Conservation (phyloP, 495 filamentous ascomycete species). For the Penicillium egyptiacum region DNA sequence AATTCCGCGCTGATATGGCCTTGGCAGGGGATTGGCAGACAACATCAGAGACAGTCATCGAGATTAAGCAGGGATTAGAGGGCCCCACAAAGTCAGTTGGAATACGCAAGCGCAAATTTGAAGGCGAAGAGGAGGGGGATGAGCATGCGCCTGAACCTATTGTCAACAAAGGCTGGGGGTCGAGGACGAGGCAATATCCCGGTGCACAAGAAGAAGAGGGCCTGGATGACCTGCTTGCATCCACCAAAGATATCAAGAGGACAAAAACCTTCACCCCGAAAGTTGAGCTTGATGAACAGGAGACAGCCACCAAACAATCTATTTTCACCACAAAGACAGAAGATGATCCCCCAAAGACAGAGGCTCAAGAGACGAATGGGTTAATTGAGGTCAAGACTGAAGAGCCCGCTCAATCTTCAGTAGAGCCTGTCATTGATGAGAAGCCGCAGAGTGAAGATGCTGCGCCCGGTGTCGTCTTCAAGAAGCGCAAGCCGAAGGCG, state of each 20-base stretch:
- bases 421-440: conserved; percentile 9
- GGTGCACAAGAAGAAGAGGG: conserved; percentile 57
- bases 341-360: conserved; percentile 5
- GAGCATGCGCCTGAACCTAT: conserved; percentile 63
- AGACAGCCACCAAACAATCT: conserved; percentile 4
- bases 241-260: conserved; percentile 51
- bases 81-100: conserved; percentile 43
- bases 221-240: conserved; percentile 66
- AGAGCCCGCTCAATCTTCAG: conserved; percentile 20
- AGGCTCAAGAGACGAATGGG: conserved; percentile 5
- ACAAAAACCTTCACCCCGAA: conserved; percentile 25
- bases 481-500: conserved; percentile 84
- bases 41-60: conserved; percentile 53
- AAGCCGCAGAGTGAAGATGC: conserved; percentile 34
- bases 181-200: conserved; percentile 64
- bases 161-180: conserved; percentile 73
- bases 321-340: conserved; percentile 21
- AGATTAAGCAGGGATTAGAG: conserved; percentile 46
- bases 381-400: conserved; percentile 29
- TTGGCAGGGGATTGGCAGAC: conserved; percentile 90
- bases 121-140: conserved; percentile 54
- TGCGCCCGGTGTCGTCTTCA: conserved; percentile 66
- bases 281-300: conserved; percentile 10
- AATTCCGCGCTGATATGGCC: conserved; percentile 75
- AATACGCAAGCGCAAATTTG: conserved; percentile 68